Percentiles rank a stretch among this genome's conserved stretches.
These are phyloP conservation scores for Durotheca rogersii DNA, from an alignment of 495 filamentous ascomycete species.

Conservation along the genomic window DNA sequence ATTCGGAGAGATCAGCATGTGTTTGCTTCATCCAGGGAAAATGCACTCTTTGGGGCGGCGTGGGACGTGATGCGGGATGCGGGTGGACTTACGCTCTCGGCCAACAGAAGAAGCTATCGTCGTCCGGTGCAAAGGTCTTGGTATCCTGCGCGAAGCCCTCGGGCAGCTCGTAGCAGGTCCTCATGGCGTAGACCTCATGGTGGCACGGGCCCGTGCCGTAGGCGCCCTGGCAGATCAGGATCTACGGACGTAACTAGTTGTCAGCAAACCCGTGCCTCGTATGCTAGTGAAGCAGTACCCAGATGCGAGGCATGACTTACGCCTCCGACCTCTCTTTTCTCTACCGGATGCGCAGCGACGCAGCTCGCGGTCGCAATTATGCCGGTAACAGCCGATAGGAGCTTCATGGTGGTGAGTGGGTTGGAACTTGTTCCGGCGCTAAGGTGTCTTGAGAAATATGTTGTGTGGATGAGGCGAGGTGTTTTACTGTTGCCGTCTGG, in stretches of 20 bases:
- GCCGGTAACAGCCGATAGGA: conserved; percentile 20
- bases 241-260: conserved; percentile 19
- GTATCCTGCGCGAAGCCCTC: conserved; percentile 34
- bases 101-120: conserved; percentile 44
- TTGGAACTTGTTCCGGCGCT: too few species aligned
- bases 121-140: conserved; percentile 45
- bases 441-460: neutral
- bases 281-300: neutral
- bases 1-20: neutral
- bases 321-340: conserved; percentile 36
- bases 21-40: too few species aligned
- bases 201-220: conserved; percentile 43
- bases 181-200: conserved; percentile 39
- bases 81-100: conserved; percentile 35
- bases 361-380: conserved; percentile 19
- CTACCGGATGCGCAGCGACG: conserved; percentile 17
- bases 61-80: neutral
- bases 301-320: conserved; percentile 26
- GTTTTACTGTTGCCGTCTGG: conserved; percentile 1
- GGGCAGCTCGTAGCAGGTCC: conserved; percentile 41
- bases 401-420: conserved; percentile 21
- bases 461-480: too few species aligned
- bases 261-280: too few species aligned
- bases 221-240: conserved; percentile 45
- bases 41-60: too few species aligned